phyloP scores from a whole-genome alignment of 495 filamentous ascomycete genomes.

The Talaromyces thailandensis region DNA sequence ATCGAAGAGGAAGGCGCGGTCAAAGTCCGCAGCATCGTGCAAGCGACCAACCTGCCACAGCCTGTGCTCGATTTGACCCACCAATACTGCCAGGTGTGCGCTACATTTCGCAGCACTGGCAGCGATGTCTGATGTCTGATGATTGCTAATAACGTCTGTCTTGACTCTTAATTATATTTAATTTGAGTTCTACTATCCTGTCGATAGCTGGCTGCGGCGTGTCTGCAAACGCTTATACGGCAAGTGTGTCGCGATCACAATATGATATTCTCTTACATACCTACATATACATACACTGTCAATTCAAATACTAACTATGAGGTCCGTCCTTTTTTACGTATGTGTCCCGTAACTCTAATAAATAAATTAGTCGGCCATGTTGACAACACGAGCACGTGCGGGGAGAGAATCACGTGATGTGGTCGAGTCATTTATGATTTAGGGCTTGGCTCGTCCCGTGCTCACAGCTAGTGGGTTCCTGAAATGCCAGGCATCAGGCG shows the following conservation, averaged over 20 bases:
- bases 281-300: background rate
- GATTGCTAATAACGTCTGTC: background rate
- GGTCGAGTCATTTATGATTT: background rate
- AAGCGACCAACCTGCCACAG: slow-evolving; percentile 88
- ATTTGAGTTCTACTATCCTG: background rate
- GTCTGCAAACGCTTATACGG: background rate
- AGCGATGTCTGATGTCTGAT: slow-evolving; percentile 72
- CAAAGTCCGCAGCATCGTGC: slow-evolving; percentile 93
- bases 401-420: background rate
- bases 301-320: too few relatives aligned
- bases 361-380: background rate
- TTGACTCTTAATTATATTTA: background rate
- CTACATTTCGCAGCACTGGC: slow-evolving; percentile 87
- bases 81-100: slow-evolving; percentile 89
- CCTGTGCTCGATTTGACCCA: slow-evolving; percentile 90
- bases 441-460: background rate
- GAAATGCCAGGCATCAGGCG: background rate
- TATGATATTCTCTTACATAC: background rate
- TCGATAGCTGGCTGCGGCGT: background rate
- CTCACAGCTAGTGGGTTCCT: background rate
- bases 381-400: background rate
- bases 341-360: background rate
- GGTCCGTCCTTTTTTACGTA: too few relatives aligned
- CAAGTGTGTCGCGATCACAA: background rate
- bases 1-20: slow-evolving; percentile 98